These are phyloP conservation scores for Alectoria sarmentosa DNA, from an alignment of 495 filamentous ascomycete genomes.

Conservation along the genomic window DNA sequence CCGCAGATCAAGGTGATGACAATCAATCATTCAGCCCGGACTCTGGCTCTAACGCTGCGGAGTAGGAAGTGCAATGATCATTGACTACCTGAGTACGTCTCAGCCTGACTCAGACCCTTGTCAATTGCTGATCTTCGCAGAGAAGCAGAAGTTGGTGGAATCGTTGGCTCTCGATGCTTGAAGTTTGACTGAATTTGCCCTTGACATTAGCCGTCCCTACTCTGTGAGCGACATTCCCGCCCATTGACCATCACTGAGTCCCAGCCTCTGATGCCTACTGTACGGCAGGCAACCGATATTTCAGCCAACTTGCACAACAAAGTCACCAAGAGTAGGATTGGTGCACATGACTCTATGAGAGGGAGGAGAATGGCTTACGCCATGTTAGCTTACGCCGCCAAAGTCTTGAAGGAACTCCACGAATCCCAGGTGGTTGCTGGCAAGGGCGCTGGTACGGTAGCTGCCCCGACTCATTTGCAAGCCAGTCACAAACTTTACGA, in stretches of 20 bases:
- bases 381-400: slow-evolving; percentile 48
- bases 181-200: slow-evolving; percentile 10
- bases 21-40: background rate
- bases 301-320: slow-evolving; percentile 61
- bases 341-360: background rate
- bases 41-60: background rate
- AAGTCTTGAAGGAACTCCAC: slow-evolving; percentile 56
- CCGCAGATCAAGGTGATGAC: slow-evolving; percentile 36
- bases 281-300: slow-evolving; percentile 51
- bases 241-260: slow-evolving; percentile 16
- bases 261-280: slow-evolving; percentile 19
- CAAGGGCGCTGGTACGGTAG: slow-evolving; percentile 44
- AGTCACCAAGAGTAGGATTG: slow-evolving; percentile 50
- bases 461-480: background rate
- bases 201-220: slow-evolving; percentile 47
- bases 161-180: background rate
- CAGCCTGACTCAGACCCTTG: background rate
- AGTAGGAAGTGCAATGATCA: slow-evolving; percentile 35
- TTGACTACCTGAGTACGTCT: slow-evolving; percentile 53
- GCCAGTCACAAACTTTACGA: background rate
- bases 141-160: slow-evolving; percentile 48
- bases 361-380: slow-evolving; percentile 12
- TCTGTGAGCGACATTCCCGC: slow-evolving; percentile 36
- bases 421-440: slow-evolving; percentile 52
- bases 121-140: slow-evolving; percentile 29